Percentiles rank a stretch among this genome's conserved stretches.
Evolutionary conservation across 495 filamentous ascomycete genomes (phyloP).

Genomic region (Annulohypoxylon bovei): DNA sequence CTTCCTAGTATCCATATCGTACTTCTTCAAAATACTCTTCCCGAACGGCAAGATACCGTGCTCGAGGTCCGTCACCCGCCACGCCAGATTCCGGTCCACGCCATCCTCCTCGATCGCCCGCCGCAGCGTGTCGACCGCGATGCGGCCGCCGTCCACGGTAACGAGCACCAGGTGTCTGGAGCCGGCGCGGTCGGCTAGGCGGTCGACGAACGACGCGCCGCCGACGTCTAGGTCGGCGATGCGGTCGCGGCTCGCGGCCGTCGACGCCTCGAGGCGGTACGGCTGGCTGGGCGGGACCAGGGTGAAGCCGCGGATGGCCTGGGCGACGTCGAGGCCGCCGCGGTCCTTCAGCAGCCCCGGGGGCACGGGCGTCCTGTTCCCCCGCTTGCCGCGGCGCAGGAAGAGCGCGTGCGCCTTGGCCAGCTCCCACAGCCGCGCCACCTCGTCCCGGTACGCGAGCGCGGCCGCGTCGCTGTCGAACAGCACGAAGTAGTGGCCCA

Average conservation of each 20-base stretch:
- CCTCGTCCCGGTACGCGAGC: constrained; percentile 61
- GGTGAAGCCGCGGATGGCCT: constrained; percentile 58
- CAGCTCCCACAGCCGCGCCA: constrained; percentile 56
- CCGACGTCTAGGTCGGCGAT: constrained; percentile 57
- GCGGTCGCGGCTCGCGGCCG: constrained; percentile 34
- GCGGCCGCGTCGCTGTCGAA: constrained; percentile 68
- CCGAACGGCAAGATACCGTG: constrained; percentile 41
- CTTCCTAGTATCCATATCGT: constrained; percentile 5
- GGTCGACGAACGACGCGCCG: constrained; percentile 41
- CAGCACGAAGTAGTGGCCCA: constrained; percentile 68
- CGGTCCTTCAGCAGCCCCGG: constrained; percentile 30
- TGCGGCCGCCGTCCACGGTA: constrained; percentile 52
- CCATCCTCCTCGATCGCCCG: constrained; percentile 57
- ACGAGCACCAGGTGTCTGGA: constrained; percentile 57
- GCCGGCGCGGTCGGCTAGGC: constrained; percentile 43
- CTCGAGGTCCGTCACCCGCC: constrained; percentile 47
- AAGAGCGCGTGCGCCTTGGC: constrained; percentile 47
- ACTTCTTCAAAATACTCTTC: constrained; percentile 35
- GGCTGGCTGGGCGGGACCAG: constrained; percentile 57
- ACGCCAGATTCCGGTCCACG: constrained; percentile 54
- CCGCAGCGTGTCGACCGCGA: constrained; percentile 43
- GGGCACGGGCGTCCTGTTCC: constrained; percentile 18
- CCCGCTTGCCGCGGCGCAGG: constrained; percentile 19
- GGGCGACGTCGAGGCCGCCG: constrained; percentile 59
- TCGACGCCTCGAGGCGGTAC: constrained; percentile 37